Percentiles rank a stretch among this genome's conserved stretches.
Evolutionary conservation across 1,139 yeast species (phyloP).

Genomic region (Scheffersomyces stambukii): DNA sequence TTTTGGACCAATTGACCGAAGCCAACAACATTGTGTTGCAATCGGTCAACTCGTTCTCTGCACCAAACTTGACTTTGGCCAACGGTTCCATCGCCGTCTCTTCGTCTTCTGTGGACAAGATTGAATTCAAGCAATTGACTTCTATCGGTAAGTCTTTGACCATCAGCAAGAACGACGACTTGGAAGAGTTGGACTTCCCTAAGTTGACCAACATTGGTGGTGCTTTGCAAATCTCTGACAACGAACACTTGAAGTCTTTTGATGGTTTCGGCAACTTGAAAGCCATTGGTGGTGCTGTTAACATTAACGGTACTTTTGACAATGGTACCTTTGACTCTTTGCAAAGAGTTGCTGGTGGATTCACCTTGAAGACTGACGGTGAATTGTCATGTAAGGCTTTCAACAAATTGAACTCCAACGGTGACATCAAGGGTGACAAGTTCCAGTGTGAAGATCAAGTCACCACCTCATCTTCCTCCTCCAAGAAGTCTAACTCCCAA

Average conservation of each 20-base stretch:
- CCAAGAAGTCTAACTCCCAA: slow-evolving; percentile 33
- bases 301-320: slow-evolving; percentile 73
- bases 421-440: slow-evolving; percentile 86
- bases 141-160: slow-evolving; percentile 79
- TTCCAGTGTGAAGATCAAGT: slow-evolving; percentile 76
- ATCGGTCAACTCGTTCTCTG: slow-evolving; percentile 67
- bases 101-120: slow-evolving; percentile 54
- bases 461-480: slow-evolving; percentile 42
- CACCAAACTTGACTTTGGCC: slow-evolving; percentile 63
- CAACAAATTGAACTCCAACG: slow-evolving; percentile 61
- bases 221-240: slow-evolving; percentile 83
- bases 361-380: slow-evolving; percentile 71
- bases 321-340: slow-evolving; percentile 72
- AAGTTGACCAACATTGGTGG: slow-evolving; percentile 73
- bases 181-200: slow-evolving; percentile 68
- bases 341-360: slow-evolving; percentile 86
- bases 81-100: slow-evolving; percentile 80
- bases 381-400: slow-evolving; percentile 78
- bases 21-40: slow-evolving; percentile 86
- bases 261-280: slow-evolving; percentile 70
- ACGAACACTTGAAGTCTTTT: slow-evolving; percentile 62
- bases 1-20: slow-evolving; percentile 66
- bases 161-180: slow-evolving; percentile 66
- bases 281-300: slow-evolving; percentile 84
- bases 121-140: slow-evolving; percentile 54